Conservation (phyloP, 2,329 filamentous ascomycete species). For the Trichophaea hybrida region DNA sequence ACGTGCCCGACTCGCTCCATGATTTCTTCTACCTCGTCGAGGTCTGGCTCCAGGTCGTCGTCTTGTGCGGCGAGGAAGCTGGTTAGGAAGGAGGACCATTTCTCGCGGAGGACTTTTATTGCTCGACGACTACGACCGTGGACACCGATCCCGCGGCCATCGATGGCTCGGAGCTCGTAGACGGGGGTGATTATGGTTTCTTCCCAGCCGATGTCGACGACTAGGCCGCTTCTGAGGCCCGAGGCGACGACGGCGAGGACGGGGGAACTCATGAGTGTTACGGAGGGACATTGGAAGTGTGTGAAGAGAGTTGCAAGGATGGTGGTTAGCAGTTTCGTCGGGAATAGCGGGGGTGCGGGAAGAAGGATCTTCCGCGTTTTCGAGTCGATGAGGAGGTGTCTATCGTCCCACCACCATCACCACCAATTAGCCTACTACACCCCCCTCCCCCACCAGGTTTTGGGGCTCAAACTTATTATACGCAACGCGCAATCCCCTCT, state of each 20-base stretch:
- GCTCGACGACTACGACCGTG: conserved; percentile 57
- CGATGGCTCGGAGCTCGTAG: conserved; percentile 60
- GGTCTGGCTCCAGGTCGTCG: background rate
- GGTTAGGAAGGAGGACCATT: conserved; percentile 8
- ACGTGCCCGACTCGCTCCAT: conserved; percentile 47
- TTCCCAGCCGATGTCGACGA: conserved; percentile 84
- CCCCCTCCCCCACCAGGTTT: conserved; percentile 9
- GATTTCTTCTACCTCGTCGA: conserved; percentile 66
- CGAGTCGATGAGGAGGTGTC: conserved; percentile 55
- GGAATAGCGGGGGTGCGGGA: conserved; percentile 61
- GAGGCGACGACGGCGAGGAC: conserved; percentile 62
- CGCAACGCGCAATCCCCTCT: conserved; percentile 64
- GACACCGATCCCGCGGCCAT: conserved; percentile 8
- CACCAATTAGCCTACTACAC: background rate
- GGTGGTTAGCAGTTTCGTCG: conserved; percentile 61
- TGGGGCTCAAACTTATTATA: conserved; percentile 58
- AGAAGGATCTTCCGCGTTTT: conserved; percentile 61
- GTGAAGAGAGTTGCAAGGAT: conserved; percentile 66
- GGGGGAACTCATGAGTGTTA: conserved; percentile 67
- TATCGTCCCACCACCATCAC: conserved; percentile 26
- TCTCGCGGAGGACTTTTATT: conserved; percentile 53
- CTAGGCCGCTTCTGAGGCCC: conserved; percentile 68
- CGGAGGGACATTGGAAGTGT: conserved; percentile 61
- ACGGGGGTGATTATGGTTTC: conserved; percentile 76
- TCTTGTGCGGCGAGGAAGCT: background rate